phyloP scores from a whole-genome alignment of 2,329 filamentous ascomycete species.

The Aspergillus ruber region DNA sequence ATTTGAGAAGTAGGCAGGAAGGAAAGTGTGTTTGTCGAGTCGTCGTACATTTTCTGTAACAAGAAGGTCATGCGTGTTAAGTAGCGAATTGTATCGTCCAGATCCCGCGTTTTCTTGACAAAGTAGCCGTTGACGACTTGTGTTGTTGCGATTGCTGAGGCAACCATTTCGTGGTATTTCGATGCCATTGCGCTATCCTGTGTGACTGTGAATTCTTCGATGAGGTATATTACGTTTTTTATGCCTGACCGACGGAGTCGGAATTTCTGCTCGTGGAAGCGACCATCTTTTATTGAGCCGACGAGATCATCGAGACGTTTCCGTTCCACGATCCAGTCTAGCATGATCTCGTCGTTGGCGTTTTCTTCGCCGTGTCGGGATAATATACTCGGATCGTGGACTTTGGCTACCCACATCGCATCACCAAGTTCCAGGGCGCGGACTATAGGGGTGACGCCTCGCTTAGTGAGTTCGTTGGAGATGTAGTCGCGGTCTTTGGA shows the following conservation, averaged over 20 bases:
- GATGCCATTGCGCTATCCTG: conserved; percentile 35
- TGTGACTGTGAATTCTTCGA: conserved; percentile 65
- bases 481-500: conserved; percentile 72
- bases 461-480: conserved; percentile 62
- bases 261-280: conserved; percentile 81
- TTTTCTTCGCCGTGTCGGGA: conserved; percentile 45
- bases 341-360: conserved; percentile 61
- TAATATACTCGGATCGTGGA: conserved; percentile 54
- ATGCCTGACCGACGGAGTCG: conserved; percentile 65
- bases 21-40: conserved; percentile 36
- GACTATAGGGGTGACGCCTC: conserved; percentile 59
- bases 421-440: conserved; percentile 67
- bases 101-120: conserved; percentile 65
- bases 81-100: conserved; percentile 74
- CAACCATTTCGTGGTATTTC: conserved; percentile 60
- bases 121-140: conserved; percentile 76
- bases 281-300: conserved; percentile 73
- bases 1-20: conserved; percentile 58
- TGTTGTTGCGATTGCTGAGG: conserved; percentile 67
- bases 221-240: conserved; percentile 70
- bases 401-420: conserved; percentile 72
- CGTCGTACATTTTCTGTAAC: conserved; percentile 56
- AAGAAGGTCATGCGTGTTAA: conserved; percentile 65
- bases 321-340: conserved; percentile 76
- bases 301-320: conserved; percentile 75